These are phyloP conservation scores for Helenozyma rhizophorensis DNA, from an alignment of 805 yeast species.

Conservation along the genomic window DNA sequence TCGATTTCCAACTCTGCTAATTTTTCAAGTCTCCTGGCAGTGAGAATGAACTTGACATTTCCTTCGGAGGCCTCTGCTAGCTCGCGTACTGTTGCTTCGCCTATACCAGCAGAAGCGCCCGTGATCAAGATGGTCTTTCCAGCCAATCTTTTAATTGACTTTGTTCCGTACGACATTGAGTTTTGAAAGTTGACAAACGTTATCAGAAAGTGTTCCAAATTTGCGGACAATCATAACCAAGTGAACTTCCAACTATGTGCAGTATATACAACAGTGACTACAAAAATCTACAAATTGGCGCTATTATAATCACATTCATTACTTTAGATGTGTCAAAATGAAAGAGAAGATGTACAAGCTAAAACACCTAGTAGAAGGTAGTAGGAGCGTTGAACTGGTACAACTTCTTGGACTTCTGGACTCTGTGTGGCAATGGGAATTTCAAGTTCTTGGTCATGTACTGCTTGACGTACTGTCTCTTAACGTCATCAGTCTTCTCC, in stretches of 20 bases:
- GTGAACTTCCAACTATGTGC: no score
- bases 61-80: slow-evolving; percentile 80
- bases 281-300: no score
- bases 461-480: slow-evolving; percentile 99
- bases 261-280: no score
- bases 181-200: no score
- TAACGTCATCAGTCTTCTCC: slow-evolving; percentile 95
- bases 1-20: slow-evolving; percentile 46
- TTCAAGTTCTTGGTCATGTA: slow-evolving; percentile 90
- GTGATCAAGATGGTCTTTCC: slow-evolving; percentile 77
- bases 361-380: slow-evolving; percentile 79
- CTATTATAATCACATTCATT: slow-evolving; percentile 16
- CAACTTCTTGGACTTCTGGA: slow-evolving; percentile 82
- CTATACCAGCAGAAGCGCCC: slow-evolving; percentile 97
- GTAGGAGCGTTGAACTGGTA: slow-evolving; percentile 93
- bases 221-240: no score
- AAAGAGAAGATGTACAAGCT: slow-evolving; percentile 2
- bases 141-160: slow-evolving; percentile 75
- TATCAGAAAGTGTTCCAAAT: no score
- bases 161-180: slow-evolving; percentile 60
- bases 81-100: slow-evolving; percentile 89
- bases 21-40: slow-evolving; percentile 74
- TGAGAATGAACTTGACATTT: slow-evolving; percentile 60
- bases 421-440: slow-evolving; percentile 99
- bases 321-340: slow-evolving; percentile 13